Percentiles rank a stretch among this genome's conserved stretches.
These are phyloP conservation scores for Leishmania tropica DNA, from an alignment of 208 protist genomes.

Conservation along the genomic window DNA sequence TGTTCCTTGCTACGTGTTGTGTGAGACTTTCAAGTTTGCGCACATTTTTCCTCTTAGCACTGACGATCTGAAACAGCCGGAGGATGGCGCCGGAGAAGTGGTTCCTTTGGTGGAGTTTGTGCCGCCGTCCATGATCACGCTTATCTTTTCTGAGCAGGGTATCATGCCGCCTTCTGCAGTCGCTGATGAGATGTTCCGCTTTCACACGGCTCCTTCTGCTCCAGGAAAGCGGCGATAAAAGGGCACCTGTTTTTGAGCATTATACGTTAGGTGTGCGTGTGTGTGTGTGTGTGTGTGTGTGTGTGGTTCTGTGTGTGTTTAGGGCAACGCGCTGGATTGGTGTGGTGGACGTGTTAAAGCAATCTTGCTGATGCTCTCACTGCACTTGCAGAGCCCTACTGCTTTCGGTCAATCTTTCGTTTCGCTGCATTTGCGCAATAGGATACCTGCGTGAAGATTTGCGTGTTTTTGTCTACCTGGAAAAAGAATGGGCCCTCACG, in stretches of 20 bases:
- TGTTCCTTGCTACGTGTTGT: constrained; percentile 98
- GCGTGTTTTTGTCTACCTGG: background rate
- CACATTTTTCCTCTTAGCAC: constrained; percentile 97
- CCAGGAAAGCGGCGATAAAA: constrained; percentile 56
- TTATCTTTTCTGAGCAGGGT: constrained; percentile 99
- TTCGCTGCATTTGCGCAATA: background rate
- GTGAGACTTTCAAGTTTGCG: constrained; percentile 99
- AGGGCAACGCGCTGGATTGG: no score
- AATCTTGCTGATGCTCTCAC: background rate
- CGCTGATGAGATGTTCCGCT: constrained; percentile 98
- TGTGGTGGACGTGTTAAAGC: background rate
- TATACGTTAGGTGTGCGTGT: background rate
- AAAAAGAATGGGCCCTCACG: background rate
- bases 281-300: no score
- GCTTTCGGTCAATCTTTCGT: background rate
- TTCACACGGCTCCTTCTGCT: constrained; percentile 76
- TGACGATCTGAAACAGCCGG: constrained; percentile 85
- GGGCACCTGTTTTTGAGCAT: no score
- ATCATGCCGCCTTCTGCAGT: constrained; percentile 99
- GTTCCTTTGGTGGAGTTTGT: constrained; percentile 89
- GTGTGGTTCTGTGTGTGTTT: background rate
- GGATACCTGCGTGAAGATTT: background rate
- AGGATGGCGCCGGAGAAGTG: constrained; percentile 40
- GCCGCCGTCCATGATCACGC: constrained; percentile 83
- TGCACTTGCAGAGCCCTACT: background rate